Evolutionary conservation across 2,329 filamentous ascomycete genomes (phyloP).

Genomic region (Cladosporium cucumerinum): DNA sequence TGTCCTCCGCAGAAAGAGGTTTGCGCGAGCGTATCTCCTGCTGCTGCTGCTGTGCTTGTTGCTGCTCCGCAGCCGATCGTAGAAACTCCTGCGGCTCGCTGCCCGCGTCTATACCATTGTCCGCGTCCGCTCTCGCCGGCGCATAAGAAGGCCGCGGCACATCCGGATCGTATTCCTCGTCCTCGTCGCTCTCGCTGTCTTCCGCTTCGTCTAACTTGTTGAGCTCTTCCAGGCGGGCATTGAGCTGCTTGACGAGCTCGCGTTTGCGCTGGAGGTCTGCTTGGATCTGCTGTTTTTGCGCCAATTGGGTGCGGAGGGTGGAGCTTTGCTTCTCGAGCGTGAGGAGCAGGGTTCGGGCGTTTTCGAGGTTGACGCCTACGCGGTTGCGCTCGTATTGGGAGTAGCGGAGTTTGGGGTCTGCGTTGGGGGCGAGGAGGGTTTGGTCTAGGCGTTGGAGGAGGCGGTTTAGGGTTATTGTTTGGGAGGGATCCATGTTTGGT

Average conservation of each 20-base stretch:
- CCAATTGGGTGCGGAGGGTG: constrained; percentile 47
- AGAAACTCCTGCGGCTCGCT: constrained; percentile 13
- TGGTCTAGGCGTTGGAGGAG: constrained; percentile 65
- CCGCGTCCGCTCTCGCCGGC: constrained; percentile 36
- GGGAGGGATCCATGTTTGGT: constrained; percentile 34
- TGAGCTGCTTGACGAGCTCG: constrained; percentile 62
- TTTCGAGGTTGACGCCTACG: constrained; percentile 62
- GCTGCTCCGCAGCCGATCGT: constrained; percentile 15
- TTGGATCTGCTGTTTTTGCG: constrained; percentile 60
- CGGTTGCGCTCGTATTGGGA: constrained; percentile 66
- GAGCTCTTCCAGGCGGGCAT: constrained; percentile 65
- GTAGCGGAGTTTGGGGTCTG: constrained; percentile 40
- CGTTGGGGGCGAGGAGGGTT: constrained; percentile 60
- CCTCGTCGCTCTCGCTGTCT: constrained; percentile 39
- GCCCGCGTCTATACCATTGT: constrained; percentile 28
- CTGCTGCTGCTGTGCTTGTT: constrained; percentile 12
- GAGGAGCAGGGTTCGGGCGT: constrained; percentile 65
- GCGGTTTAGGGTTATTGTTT: constrained; percentile 50
- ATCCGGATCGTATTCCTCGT: constrained; percentile 43
- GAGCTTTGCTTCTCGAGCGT: constrained; percentile 67
- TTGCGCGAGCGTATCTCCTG: constrained; percentile 28
- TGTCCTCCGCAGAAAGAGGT: constrained; percentile 26
- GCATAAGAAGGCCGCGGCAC: constrained; percentile 38
- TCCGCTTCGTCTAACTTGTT: constrained; percentile 50
- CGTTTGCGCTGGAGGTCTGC: constrained; percentile 62